A percentile compares a stretch with the other conserved stretches of the same genome.
Evolutionary conservation across 2,329 filamentous ascomycete species (phyloP).

Genomic region (Cercospora sojina): DNA sequence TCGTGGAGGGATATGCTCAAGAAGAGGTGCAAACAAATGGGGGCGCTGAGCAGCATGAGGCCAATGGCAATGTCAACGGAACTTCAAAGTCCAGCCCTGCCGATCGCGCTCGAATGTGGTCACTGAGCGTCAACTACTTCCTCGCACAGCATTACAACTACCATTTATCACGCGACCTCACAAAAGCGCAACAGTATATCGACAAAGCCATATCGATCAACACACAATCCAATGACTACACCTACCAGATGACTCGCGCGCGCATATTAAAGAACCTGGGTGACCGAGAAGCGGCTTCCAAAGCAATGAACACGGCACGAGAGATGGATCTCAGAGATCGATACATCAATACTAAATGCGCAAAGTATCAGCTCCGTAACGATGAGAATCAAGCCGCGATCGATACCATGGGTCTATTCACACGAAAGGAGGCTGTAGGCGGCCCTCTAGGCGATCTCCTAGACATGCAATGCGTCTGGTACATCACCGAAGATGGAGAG

Average conservation of each 20-base stretch:
- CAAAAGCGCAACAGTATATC: constrained; percentile 77
- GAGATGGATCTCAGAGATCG: constrained; percentile 84
- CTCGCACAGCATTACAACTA: constrained; percentile 98
- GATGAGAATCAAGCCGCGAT: constrained; percentile 84
- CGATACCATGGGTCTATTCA: constrained; percentile 90
- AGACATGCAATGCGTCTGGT: constrained; percentile 99
- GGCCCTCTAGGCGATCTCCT: constrained; percentile 87
- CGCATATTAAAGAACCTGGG: constrained; percentile 91
- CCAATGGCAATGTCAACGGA: constrained; percentile 42
- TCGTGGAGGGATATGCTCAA: constrained; percentile 74
- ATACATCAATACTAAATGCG: constrained; percentile 97
- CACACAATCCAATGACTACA: constrained; percentile 81
- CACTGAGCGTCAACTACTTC: constrained; percentile 83
- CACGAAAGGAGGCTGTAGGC: constrained; percentile 81
- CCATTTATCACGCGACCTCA: constrained; percentile 76
- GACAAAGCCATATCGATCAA: constrained; percentile 79
- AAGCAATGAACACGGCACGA: constrained; percentile 84
- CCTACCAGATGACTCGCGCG: constrained; percentile 92
- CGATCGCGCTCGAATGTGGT: constrained; percentile 57
- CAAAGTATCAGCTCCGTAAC: constrained; percentile 94
- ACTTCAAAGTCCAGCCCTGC: constrained; percentile 32
- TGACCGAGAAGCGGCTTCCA: constrained; percentile 73
- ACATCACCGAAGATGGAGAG: constrained; percentile 89
- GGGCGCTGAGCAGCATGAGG: constrained; percentile 25
- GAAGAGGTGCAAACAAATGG: constrained; percentile 35